phyloP scores from a whole-genome alignment of 805 yeast species.

The Saccharomycopsis amapae region DNA sequence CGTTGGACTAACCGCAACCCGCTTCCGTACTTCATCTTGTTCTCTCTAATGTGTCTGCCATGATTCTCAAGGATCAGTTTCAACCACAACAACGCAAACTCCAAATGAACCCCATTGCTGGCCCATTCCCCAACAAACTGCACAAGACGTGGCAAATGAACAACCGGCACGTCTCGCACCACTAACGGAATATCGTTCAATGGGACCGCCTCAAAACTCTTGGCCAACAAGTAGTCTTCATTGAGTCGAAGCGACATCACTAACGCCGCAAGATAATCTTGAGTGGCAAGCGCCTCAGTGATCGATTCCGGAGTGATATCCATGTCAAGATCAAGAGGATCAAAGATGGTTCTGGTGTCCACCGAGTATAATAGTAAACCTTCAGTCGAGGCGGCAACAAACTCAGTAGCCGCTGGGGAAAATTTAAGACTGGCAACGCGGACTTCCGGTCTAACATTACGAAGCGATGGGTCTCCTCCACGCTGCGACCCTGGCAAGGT shows the following conservation, averaged over 20 bases:
- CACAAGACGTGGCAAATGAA: slow-evolving; percentile 64
- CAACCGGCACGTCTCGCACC: slow-evolving; percentile 62
- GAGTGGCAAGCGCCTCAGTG: slow-evolving; percentile 48
- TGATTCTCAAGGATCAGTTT: slow-evolving; percentile 60
- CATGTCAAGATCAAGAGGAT: slow-evolving; percentile 90
- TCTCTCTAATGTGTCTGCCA: slow-evolving; percentile 62
- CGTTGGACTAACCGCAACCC: slow-evolving; percentile 66
- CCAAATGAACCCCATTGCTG: slow-evolving; percentile 73
- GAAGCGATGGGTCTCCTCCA: slow-evolving; percentile 68
- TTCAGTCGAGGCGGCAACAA: slow-evolving; percentile 94
- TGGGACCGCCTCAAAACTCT: slow-evolving; percentile 69
- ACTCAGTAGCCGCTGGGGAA: slow-evolving; percentile 84
- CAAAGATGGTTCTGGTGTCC: slow-evolving; percentile 69
- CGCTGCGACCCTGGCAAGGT: slow-evolving; percentile 82
- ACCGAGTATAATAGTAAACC: slow-evolving; percentile 79
- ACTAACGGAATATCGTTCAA: slow-evolving; percentile 62
- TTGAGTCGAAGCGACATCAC: slow-evolving; percentile 93
- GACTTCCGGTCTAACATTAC: slow-evolving; percentile 70
- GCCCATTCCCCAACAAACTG: slow-evolving; percentile 61
- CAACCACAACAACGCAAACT: slow-evolving; percentile 79
- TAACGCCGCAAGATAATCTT: slow-evolving; percentile 61
- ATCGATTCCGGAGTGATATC: slow-evolving; percentile 85
- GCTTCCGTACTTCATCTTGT: slow-evolving; percentile 50
- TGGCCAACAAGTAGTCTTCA: slow-evolving; percentile 64
- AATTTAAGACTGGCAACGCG: slow-evolving; percentile 71